Base-by-base conservation (phyloP, 345 rosid species). In the Aquilaria malaccensis region DNA sequence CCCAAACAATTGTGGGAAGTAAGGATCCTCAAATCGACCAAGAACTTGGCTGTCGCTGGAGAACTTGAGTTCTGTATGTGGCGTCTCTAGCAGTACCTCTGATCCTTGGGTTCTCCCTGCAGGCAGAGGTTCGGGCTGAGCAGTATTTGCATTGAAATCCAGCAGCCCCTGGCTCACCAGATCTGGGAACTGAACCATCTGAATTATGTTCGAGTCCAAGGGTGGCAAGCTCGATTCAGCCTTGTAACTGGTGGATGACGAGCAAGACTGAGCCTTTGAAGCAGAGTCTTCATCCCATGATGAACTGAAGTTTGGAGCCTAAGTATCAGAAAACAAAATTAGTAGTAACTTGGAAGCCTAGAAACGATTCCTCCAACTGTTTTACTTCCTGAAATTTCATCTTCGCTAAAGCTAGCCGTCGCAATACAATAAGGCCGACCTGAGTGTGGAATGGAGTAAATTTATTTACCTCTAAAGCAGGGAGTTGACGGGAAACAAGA, bases 11-110 rank as follows among this genome's bases (percentile, higher is more conserved):
- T 73, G 72, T 30, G 77, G 73, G 67, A 80, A 77, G 67, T 60
- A 81, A 56, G 90, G 83, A n/a, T 85, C 86, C 9, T 80, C 91
- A 0, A 83, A 69, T 63, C 75, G 78, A 32, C 81, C 74, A 76
- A 89, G 76, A 37, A 82, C 86, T 22, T 80, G 80, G 72, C 86
- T 81, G 9, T 73, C 95, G 0, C 83, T 76, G 2, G 78, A 76
- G 63, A 86, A 80, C 13, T 78, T 47, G 46, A 74, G 56, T 14
- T 61, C 76, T 2, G 74, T 53, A 55, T 79, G 86, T 13, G 77
- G 67, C 51, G 2, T 37, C 7, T 37, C 43, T 37, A 37, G 43
- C 43, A 37, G 43, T 37, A 69, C 43, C 11, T 59, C 81, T 33
- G 63, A 51, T 59, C 55, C 68, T 41, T 60, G 60, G 50, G 56